Conservation (phyloP, 768 basidiomycete genomes). For the Amanita rimosa region DNA sequence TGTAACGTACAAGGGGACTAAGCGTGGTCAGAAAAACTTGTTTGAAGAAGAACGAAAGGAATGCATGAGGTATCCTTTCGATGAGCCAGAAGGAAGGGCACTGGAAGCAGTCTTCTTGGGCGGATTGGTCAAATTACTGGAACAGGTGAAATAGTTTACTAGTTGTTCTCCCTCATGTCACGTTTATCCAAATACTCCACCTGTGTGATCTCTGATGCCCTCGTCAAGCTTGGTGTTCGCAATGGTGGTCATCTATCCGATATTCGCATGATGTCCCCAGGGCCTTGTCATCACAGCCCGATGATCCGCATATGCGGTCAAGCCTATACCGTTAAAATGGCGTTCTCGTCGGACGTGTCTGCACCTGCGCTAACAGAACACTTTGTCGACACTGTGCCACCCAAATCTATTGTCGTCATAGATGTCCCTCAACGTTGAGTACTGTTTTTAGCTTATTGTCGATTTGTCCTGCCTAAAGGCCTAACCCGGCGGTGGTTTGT, state of each 20-base stretch:
- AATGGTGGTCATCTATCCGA: conserved; percentile 80
- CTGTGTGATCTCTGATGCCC: conserved; percentile 84
- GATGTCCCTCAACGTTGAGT: conserved; percentile 56
- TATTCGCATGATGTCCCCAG: conserved; percentile 46
- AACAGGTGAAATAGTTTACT: neutral
- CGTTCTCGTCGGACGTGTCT: conserved; percentile 39
- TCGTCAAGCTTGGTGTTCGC: conserved; percentile 63
- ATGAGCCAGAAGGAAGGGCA: conserved; percentile 1
- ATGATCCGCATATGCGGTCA: conserved; percentile 53
- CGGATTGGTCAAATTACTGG: conserved; percentile 1
- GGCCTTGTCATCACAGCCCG: conserved; percentile 14
- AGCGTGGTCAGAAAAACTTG: neutral
- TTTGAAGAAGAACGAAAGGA: conserved; percentile 17
- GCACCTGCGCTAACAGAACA: conserved; percentile 60
- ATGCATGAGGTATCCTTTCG: conserved; percentile 20
- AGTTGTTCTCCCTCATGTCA: conserved; percentile 4
- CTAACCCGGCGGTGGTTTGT: conserved; percentile 5
- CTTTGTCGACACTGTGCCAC: conserved; percentile 71
- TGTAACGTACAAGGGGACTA: neutral
- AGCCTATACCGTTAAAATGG: conserved; percentile 86
- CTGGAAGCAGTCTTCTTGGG: conserved; percentile 2
- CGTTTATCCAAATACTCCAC: conserved; percentile 40
- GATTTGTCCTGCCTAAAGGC: neutral
- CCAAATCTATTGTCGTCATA: conserved; percentile 61
- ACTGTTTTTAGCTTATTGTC: neutral